Conservation (phyloP, 768 basidiomycete genomes). For the Agrocybe chaxingu region DNA sequence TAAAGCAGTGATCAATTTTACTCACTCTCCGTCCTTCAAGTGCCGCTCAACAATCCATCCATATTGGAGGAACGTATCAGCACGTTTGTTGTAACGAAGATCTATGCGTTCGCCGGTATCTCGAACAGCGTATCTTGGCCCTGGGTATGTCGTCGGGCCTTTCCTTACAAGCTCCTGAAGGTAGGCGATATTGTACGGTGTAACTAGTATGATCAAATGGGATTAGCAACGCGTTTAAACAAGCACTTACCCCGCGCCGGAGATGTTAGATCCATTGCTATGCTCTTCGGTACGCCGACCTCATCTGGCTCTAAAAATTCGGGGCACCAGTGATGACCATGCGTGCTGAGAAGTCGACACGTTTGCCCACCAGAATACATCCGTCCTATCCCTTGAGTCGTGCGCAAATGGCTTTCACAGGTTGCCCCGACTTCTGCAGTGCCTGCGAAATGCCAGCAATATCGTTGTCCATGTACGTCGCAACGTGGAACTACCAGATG, state of each 20-base stretch:
- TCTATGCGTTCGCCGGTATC: conserved; percentile 98
- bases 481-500: conserved; percentile 82
- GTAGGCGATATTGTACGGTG: conserved; percentile 94
- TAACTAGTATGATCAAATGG: conserved; percentile 50
- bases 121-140: conserved; percentile 93
- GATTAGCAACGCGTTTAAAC: background rate
- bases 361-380: conserved; percentile 97
- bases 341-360: conserved; percentile 98
- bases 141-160: conserved; percentile 92
- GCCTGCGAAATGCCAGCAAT: conserved; percentile 98
- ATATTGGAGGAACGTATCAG: conserved; percentile 93
- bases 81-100: conserved; percentile 92
- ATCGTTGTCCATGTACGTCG: conserved; percentile 99
- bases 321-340: conserved; percentile 99
- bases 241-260: conserved; percentile 81
- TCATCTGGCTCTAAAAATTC: conserved; percentile 90
- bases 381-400: conserved; percentile 99
- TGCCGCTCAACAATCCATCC: conserved; percentile 99
- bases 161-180: conserved; percentile 94
- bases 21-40: conserved; percentile 97
- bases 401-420: conserved; percentile 97
- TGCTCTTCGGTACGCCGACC: conserved; percentile 92
- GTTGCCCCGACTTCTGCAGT: conserved; percentile 93
- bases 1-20: conserved; percentile 16
- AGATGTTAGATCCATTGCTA: conserved; percentile 97